A percentile compares a stretch with the other conserved stretches of the same genome.
These are phyloP conservation scores for Lithocarpus polystachyus DNA, from an alignment of 306 rosid species.

Conservation along the genomic window DNA sequence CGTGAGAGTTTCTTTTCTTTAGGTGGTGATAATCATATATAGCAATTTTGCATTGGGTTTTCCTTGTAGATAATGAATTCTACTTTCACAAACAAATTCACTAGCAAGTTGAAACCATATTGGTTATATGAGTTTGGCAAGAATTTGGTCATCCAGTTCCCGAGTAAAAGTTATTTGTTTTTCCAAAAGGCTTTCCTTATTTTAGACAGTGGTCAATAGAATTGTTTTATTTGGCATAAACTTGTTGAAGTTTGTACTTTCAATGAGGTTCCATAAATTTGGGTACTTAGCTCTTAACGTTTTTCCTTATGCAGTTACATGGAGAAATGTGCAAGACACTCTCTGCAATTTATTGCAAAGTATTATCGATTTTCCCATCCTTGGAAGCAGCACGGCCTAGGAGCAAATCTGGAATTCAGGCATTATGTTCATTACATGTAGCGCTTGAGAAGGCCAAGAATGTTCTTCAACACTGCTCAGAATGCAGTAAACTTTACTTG, in stretches of 20 bases:
- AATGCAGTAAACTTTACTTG: slow-evolving; percentile 92
- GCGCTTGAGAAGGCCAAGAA: slow-evolving; percentile 88
- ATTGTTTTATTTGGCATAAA: background rate
- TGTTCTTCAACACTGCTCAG: slow-evolving; percentile 89
- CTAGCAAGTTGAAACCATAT: background rate
- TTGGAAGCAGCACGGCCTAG: slow-evolving; percentile 97
- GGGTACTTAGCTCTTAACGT: background rate
- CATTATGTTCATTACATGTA: slow-evolving; percentile 88
- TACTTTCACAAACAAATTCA: background rate
- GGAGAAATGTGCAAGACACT: slow-evolving; percentile 92
- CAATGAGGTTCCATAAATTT: background rate
- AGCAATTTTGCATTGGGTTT: background rate
- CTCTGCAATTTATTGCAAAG: slow-evolving; percentile 70
- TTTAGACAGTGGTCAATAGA: background rate
- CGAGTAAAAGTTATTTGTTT: background rate
- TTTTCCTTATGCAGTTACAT: slow-evolving; percentile 64
- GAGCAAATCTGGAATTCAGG: slow-evolving; percentile 93
- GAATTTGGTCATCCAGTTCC: background rate
- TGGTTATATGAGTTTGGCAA: background rate
- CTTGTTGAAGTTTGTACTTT: background rate
- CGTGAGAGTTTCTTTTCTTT: background rate
- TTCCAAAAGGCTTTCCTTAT: background rate
- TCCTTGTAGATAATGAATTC: background rate
- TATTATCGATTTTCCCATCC: slow-evolving; percentile 79
- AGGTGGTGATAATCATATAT: background rate